Percentiles rank a stretch among this genome's conserved stretches.
phyloP scores from a whole-genome alignment of 192 early-diverging fungal species.

The Backusella macrospora region DNA sequence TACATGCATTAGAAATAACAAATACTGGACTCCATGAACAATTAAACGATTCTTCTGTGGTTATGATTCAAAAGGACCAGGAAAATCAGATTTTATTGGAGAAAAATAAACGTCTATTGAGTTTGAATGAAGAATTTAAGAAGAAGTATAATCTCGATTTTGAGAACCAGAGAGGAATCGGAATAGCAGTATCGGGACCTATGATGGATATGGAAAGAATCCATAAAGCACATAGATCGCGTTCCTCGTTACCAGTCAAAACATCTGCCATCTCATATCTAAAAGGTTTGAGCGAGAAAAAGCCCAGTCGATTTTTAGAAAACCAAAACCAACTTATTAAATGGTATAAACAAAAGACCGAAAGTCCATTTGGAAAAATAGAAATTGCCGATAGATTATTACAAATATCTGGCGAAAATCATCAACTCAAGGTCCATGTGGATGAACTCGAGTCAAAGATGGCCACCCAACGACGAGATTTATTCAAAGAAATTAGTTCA shows the following conservation, averaged over 20 bases:
- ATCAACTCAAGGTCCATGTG: neutral
- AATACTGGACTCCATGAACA: neutral
- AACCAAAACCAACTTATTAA: neutral
- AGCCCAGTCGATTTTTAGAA: neutral
- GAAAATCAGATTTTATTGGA: neutral
- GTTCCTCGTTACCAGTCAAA: neutral
- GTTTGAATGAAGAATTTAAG: neutral
- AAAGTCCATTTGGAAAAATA: constrained; percentile 7
- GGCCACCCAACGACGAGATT: neutral
- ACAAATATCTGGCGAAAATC: neutral
- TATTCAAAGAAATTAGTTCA: neutral
- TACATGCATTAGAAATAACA: neutral
- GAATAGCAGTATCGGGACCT: neutral
- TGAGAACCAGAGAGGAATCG: neutral
- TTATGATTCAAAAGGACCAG: neutral
- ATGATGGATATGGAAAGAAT: neutral
- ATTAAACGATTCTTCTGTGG: neutral
- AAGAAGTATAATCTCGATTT: neutral
- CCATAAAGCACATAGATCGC: neutral
- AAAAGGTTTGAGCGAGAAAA: neutral
- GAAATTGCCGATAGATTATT: neutral
- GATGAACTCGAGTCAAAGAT: neutral
- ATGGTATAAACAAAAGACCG: constrained; percentile 2
- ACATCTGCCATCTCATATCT: neutral
- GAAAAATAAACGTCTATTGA: neutral